phyloP scores from a whole-genome alignment of 345 rosid genomes.

The Eucalyptus erythrocorys region DNA sequence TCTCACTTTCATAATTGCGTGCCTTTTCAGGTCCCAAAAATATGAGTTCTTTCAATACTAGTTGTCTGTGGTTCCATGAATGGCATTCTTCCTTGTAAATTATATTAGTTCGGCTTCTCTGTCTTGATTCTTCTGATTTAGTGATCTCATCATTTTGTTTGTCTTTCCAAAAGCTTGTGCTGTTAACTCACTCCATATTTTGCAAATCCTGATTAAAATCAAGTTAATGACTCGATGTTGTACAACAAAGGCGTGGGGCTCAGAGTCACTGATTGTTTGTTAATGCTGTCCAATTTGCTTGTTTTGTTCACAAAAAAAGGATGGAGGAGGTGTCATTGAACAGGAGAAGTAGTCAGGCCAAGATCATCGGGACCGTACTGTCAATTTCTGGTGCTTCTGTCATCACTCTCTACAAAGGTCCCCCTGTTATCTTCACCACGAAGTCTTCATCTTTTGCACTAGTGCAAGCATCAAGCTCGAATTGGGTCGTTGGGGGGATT shows the following conservation, averaged over 20 bases:
- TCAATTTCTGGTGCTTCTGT: conserved; percentile 34
- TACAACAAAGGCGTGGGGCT: not conserved
- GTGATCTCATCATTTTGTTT: not conserved
- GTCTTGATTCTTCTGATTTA: not conserved
- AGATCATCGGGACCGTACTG: conserved; percentile 25
- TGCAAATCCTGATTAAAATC: not conserved
- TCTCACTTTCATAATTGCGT: not conserved
- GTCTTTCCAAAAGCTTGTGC: not conserved
- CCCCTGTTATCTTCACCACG: not conserved
- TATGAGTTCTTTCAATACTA: not conserved
- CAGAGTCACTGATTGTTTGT: not conserved
- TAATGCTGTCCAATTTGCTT: not conserved
- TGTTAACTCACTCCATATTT: not conserved
- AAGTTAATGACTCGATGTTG: not conserved
- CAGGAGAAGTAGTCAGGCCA: conserved; percentile 20
- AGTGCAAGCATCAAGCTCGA: conserved; percentile 12
- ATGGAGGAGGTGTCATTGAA: conserved; percentile 25
- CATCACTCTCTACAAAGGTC: conserved; percentile 40
- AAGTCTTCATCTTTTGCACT: not conserved
- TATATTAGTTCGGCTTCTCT: not conserved
- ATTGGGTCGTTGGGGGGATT: conserved; percentile 35
- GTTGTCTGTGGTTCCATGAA: not conserved
- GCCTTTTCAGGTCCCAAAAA: not conserved
- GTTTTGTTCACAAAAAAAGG: not conserved
- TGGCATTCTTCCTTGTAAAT: not conserved